Percentiles rank a stretch among this genome's conserved stretches.
These are phyloP conservation scores for Tricharina praecox DNA, from an alignment of 495 filamentous ascomycete genomes.

Conservation along the genomic window DNA sequence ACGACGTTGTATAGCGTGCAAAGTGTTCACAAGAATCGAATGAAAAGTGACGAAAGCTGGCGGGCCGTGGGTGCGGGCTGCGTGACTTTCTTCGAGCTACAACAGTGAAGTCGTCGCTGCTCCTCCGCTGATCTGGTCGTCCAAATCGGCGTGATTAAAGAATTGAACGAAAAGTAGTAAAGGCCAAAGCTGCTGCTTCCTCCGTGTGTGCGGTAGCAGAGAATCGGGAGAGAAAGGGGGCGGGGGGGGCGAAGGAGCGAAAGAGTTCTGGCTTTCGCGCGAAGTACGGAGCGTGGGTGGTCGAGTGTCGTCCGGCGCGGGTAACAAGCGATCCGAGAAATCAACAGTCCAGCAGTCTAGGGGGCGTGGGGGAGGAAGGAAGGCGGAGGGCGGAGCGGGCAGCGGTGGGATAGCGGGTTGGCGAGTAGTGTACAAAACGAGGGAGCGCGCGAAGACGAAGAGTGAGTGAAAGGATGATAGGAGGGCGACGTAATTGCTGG, in stretches of 20 bases:
- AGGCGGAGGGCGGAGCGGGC: not conserved
- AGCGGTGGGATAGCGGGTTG: not conserved
- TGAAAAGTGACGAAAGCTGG: conserved; percentile 11
- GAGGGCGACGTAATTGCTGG: not conserved
- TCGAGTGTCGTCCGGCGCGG: not conserved
- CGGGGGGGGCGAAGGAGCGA: no score
- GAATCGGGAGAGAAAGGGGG: conserved; percentile 3
- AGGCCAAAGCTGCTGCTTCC: conserved; percentile 4
- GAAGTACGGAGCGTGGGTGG: not conserved
- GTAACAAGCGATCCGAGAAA: conserved; percentile 2
- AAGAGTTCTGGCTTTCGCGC: not conserved
- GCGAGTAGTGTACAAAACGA: no score
- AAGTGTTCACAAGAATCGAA: conserved; percentile 28
- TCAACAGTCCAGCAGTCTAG: conserved; percentile 1
- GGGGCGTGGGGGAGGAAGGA: conserved; percentile 2
- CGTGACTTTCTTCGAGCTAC: conserved; percentile 1
- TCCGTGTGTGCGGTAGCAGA: not conserved
- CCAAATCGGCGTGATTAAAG: conserved; percentile 8
- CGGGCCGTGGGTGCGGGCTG: not conserved
- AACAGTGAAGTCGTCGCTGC: conserved; percentile 4
- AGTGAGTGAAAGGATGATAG: no score
- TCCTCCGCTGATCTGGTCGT: conserved; percentile 7
- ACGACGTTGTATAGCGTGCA: conserved; percentile 19
- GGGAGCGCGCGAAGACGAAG: no score
- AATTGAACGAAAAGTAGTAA: conserved; percentile 14